A percentile compares a stretch with the other conserved stretches of the same genome.
Evolutionary conservation across 2,329 filamentous ascomycete genomes (phyloP).

Genomic region (Hymenoscyphus fraxineus): DNA sequence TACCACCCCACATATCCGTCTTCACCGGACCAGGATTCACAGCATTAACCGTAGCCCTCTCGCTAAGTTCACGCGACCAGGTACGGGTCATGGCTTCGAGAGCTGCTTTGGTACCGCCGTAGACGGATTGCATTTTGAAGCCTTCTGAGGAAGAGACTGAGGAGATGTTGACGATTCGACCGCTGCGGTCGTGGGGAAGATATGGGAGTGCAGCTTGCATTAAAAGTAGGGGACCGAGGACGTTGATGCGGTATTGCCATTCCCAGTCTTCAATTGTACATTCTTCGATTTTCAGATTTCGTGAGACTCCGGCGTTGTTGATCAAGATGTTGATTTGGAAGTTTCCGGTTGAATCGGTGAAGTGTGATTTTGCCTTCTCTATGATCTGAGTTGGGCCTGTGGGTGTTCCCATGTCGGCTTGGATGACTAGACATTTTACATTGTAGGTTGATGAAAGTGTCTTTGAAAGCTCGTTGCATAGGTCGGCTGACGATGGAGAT

Average conservation of each 20-base stretch:
- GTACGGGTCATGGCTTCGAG: constrained; percentile 67
- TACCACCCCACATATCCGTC: constrained; percentile 62
- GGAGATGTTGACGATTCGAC: constrained; percentile 59
- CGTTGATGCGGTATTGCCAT: constrained; percentile 73
- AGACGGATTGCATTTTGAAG: constrained; percentile 56
- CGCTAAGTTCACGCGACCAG: constrained; percentile 60
- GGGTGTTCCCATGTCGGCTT: constrained; percentile 66
- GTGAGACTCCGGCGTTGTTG: constrained; percentile 76
- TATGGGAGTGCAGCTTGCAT: constrained; percentile 69
- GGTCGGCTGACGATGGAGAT: constrained; percentile 53
- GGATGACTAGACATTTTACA: constrained; percentile 58
- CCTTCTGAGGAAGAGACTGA: constrained; percentile 56
- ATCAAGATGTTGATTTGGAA: constrained; percentile 78
- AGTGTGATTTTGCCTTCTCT: constrained; percentile 54
- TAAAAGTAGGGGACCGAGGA: constrained; percentile 74
- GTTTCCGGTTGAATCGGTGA: constrained; percentile 44
- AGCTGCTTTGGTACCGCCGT: constrained; percentile 64
- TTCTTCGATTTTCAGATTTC: constrained; percentile 62
- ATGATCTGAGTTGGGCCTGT: constrained; percentile 59
- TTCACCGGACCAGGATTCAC: constrained; percentile 64
- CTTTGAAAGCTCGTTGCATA: constrained; percentile 50
- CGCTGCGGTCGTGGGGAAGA: constrained; percentile 65
- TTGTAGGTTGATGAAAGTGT: constrained; percentile 54
- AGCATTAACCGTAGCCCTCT: constrained; percentile 60
- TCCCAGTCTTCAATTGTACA: constrained; percentile 65